Evolutionary conservation across 2,329 filamentous ascomycete species (phyloP), one percentile per base, ranked within the genome.

Genomic region (Aspergillus sojae): DNA sequence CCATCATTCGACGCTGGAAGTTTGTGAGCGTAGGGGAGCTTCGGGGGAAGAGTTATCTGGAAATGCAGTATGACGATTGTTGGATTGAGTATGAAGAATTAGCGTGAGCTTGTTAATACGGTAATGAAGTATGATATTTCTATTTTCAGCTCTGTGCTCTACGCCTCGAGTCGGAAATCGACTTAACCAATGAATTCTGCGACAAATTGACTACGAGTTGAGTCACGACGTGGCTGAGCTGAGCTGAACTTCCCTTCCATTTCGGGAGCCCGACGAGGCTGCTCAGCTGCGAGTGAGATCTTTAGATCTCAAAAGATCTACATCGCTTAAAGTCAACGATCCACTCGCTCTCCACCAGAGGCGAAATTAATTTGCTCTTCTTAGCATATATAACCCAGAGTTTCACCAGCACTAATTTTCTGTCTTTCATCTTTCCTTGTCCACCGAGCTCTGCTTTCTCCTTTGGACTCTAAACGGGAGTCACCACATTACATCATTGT

Each of bases 31-130:
- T 61, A 10, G 67, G 64, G n/a, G 43, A 58, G 23, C 52, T 68
- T 32, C 21, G 46, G 10, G 66, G 67, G 5, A 61, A 57, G 46
- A 67, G 61, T 41, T 68, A 61, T 34, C 48, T 69, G 53, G 66
- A 68, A 58, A 69, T 68, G 67, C 63, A 67, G 57, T 69, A 69
- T 53, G 66, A 69, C 9, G 48, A 61, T 4, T 68, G 67, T 32
- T 65, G 60, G 62, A 53, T 69, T 21, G 26, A 45, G 19, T 36
- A 23, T 36, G 52, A 54, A 36, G n/a, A 36, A 23, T 12, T 54
- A 11, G 52, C 30, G 19, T 34, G 28, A 34, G 30, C 6, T 21
- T 48, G 45, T 23, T 48, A 16, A 23, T 48, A 16, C 14, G 11
- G 5, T 19, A 36, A 16, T 36, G 14, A 6, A 6, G 14, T 14